Evolutionary conservation across 1,284 basidiomycete species (phyloP), one percentile per base, ranked within the genome.

Genomic region (Vanrija sp.): DNA sequence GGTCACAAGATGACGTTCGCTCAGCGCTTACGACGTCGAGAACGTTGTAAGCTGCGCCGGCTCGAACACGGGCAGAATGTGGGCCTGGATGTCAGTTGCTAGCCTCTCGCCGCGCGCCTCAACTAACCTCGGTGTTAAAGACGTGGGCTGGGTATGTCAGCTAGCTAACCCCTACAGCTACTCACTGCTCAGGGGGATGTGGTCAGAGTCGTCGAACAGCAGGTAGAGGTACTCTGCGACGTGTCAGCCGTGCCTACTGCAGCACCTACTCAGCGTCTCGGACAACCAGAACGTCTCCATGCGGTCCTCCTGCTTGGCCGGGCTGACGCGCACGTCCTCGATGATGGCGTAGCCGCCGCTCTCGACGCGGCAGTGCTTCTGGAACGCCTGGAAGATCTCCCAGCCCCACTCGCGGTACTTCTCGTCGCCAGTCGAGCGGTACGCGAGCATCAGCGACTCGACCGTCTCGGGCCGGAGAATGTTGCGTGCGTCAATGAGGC

Each of bases 221-320:
- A 98, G 77, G 71, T 89, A 97, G 42, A 98, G 79, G 76, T 98
- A 98, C 75, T 98, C 76, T 78, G 54, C 14, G 43, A 4, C 1
- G 14, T 5, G 51, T 58, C 51, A 58, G 52, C 42, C 8, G 3
- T n/a, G 2, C 3, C 10, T 28, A 5, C 5, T 3, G 21, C 39
- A 9, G 73, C 21, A 23, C 76, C 63, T 56, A 78, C 76, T 98
- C 55, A 98, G 78, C 6, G 93, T 97, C 77, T 97, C 93, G 66
- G 87, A 87, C 85, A 94, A 80, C 77, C 91, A 84, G 79, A 95
- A 96, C 16, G 94, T 95, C 78, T 97, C 94, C 91, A 96, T 96
- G 73, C 89, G 87, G 76, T 97, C 91, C 57, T 91, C 85, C 57
- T 83, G 80, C 65, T 78, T 77, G 3, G 82, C 84, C 0, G 87